Percentiles rank a stretch among this genome's conserved stretches.
These are phyloP conservation scores for Lasiodiplodia hormozganensis DNA, from an alignment of 2,329 filamentous ascomycete genomes.

Conservation along the genomic window DNA sequence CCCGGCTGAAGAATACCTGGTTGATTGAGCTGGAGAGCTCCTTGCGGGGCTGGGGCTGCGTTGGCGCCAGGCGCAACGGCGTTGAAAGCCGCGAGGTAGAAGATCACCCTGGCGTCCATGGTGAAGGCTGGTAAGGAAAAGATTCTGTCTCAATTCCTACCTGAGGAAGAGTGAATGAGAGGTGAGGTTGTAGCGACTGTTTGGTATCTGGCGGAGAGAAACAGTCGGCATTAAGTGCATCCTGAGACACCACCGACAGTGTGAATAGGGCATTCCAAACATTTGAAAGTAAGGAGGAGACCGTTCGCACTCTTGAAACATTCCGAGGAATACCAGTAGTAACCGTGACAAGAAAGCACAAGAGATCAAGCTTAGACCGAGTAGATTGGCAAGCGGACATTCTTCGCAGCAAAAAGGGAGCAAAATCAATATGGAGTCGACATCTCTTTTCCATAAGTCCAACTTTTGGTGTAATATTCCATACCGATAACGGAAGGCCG, in stretches of 20 bases:
- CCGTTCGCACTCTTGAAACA: slow-evolving; percentile 16
- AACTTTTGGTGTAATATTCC: neutral
- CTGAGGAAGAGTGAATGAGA: slow-evolving; percentile 9
- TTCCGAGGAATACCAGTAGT: slow-evolving; percentile 14
- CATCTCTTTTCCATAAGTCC: neutral
- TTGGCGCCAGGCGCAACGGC: slow-evolving; percentile 1
- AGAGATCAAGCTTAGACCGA: neutral
- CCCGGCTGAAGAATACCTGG: slow-evolving; percentile 1
- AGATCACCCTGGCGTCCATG: slow-evolving; percentile 21
- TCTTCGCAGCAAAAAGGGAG: slow-evolving; percentile 11
- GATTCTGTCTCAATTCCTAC: neutral
- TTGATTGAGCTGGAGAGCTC: neutral
- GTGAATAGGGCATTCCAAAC: slow-evolving; percentile 18
- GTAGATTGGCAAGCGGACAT: neutral
- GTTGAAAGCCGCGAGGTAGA: slow-evolving; percentile 23
- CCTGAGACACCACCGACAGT: neutral
- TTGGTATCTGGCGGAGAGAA: slow-evolving; percentile 1
- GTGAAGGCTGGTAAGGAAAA: neutral
- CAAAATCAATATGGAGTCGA: slow-evolving; percentile 1
- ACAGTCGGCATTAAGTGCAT: slow-evolving; percentile 10
- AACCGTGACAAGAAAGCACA: slow-evolving; percentile 13
- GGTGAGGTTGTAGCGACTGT: neutral
- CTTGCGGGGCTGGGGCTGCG: neutral
- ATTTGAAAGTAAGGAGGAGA: slow-evolving; percentile 9
- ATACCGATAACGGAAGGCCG: slow-evolving; percentile 4